These are phyloP conservation scores for Oryza longistaminata DNA, from an alignment of 176 grass and related monocot genomes.

Conservation along the genomic window DNA sequence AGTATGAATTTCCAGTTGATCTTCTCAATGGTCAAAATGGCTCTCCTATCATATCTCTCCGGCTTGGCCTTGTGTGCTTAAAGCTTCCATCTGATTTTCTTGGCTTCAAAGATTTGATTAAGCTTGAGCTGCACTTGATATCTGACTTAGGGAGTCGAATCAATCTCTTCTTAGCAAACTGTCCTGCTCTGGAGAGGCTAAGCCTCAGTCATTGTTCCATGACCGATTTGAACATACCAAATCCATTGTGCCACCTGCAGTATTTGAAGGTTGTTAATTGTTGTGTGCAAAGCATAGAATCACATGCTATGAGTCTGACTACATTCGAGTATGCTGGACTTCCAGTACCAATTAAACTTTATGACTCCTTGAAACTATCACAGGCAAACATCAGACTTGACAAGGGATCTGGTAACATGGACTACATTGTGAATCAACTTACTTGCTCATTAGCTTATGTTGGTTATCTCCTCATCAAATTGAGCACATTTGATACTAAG, in stretches of 20 bases:
- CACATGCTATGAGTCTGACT: slow-evolving; percentile 12
- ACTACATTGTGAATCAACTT: no score
- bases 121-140: background rate
- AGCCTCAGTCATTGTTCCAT: background rate
- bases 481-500: no score
- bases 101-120: background rate
- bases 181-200: background rate
- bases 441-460: no score
- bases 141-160: background rate
- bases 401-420: no score
- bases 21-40: slow-evolving; percentile 20
- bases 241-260: background rate
- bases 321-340: background rate
- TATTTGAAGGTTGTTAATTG: background rate
- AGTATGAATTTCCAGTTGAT: background rate
- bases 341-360: background rate
- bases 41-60: background rate
- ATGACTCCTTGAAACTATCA: no score
- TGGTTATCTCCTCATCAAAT: no score
- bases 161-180: background rate
- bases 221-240: background rate
- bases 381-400: no score
- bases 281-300: background rate
- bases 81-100: background rate
- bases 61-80: background rate